Evolutionary conservation across 2,329 filamentous ascomycete genomes (phyloP).

Genomic region (Diplocarpon rosae): DNA sequence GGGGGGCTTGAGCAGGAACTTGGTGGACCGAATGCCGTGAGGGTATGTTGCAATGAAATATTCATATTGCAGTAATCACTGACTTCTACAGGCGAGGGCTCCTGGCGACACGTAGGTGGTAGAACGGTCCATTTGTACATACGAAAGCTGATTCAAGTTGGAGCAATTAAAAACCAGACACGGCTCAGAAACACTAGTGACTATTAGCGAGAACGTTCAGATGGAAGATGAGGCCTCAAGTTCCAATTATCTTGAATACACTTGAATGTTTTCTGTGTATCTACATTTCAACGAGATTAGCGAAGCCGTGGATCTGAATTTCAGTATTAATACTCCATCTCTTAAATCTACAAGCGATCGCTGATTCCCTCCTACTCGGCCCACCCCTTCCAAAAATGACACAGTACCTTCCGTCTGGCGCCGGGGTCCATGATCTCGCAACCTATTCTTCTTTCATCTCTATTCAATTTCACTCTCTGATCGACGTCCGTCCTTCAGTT

Average conservation of each 20-base stretch:
- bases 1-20: slow-evolving; percentile 65
- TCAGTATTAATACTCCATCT: too few species aligned
- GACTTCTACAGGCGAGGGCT: slow-evolving; percentile 37
- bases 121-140: slow-evolving; percentile 27
- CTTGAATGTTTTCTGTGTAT: too few species aligned
- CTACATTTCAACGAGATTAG: too few species aligned
- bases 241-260: too few species aligned
- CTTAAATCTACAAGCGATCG: background rate
- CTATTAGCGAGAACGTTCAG: too few species aligned
- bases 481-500: slow-evolving; percentile 1
- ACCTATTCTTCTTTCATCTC: background rate
- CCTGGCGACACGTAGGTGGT: slow-evolving; percentile 35
- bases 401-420: background rate
- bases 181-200: too few species aligned
- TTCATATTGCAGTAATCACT: slow-evolving; percentile 3
- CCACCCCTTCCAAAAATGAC: background rate
- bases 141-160: slow-evolving; percentile 5
- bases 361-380: background rate
- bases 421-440: background rate
- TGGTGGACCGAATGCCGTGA: slow-evolving; percentile 54
- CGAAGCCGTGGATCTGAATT: too few species aligned
- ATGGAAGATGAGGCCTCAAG: too few species aligned
- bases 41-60: slow-evolving; percentile 40
- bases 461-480: background rate
- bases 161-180: background rate